phyloP scores from a whole-genome alignment of 805 yeast species.

The Saturnispora bothae region DNA sequence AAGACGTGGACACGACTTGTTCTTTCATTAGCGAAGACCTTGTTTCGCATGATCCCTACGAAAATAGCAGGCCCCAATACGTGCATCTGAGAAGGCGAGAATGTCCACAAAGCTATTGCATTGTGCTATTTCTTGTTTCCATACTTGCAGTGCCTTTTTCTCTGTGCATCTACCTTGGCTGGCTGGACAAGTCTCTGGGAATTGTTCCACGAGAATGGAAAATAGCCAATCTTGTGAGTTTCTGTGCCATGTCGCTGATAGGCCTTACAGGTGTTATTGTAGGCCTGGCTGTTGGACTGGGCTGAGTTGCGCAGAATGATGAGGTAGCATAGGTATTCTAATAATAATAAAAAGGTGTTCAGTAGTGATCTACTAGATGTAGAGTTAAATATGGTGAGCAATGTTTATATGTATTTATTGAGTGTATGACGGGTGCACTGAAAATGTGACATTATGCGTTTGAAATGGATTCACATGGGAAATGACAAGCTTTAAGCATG shows the following conservation, averaged over 20 bases:
- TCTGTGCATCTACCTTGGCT: conserved; percentile 6
- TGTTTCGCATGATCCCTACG: too few species aligned
- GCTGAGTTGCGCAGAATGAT: background rate
- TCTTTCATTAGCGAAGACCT: too few species aligned
- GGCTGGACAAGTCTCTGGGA: conserved; percentile 4
- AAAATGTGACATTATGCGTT: too few species aligned
- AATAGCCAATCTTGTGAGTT: conserved; percentile 15
- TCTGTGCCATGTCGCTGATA: conserved; percentile 13
- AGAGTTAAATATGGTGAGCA: too few species aligned
- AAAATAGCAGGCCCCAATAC: conserved; percentile 5
- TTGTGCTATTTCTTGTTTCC: conserved; percentile 1
- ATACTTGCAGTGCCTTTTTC: conserved; percentile 4
- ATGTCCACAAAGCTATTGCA: background rate
- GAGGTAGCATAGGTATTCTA: too few species aligned
- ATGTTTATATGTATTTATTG: too few species aligned
- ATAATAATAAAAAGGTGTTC: too few species aligned
- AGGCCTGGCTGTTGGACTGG: conserved; percentile 21
- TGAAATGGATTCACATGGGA: too few species aligned
- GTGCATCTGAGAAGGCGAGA: background rate
- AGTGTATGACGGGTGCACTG: too few species aligned
- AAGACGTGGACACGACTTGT: too few species aligned
- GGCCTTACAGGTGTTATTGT: conserved; percentile 19
- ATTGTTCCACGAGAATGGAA: conserved; percentile 13
- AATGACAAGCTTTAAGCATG: too few species aligned
- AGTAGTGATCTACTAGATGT: too few species aligned